These are phyloP conservation scores for Paraconiothyrium brasiliense DNA, from an alignment of 2,329 filamentous ascomycete genomes.

Conservation along the genomic window DNA sequence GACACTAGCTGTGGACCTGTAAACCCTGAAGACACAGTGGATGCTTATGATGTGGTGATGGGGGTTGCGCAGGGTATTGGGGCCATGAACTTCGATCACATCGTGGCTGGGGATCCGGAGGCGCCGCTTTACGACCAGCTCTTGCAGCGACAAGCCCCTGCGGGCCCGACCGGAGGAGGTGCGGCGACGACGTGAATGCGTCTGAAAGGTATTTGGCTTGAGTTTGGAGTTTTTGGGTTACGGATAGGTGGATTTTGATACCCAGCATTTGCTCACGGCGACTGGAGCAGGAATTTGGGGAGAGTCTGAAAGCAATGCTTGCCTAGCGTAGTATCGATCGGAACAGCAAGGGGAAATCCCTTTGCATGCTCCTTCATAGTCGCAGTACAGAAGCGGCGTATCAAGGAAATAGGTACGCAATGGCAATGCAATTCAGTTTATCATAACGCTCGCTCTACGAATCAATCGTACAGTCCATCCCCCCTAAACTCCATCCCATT, in stretches of 20 bases:
- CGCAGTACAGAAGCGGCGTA: no score
- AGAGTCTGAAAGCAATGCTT: no score
- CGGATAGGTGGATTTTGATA: no score
- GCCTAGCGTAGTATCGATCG: no score
- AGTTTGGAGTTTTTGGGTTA: no score
- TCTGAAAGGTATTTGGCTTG: no score
- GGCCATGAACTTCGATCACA: background rate
- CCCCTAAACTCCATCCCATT: slow-evolving; percentile 2
- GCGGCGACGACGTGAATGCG: no score
- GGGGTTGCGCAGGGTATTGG: background rate
- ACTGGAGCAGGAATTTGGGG: no score
- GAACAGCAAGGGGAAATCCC: no score
- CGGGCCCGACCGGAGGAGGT: no score
- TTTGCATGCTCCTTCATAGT: no score
- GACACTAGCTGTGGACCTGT: background rate
- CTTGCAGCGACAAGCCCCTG: background rate
- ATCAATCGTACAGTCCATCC: slow-evolving; percentile 2
- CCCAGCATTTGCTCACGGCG: no score
- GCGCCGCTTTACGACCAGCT: background rate
- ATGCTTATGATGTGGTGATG: slow-evolving; percentile 4
- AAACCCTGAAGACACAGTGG: background rate
- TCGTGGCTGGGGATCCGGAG: slow-evolving; percentile 2
- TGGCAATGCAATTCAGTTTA: slow-evolving; percentile 1
- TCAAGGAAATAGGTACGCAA: background rate
- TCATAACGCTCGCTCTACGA: slow-evolving; percentile 1